Evolutionary conservation across 1,139 yeast genomes (phyloP), one percentile per base, ranked within the genome.

Genomic region (Kodamaea arcana): DNA sequence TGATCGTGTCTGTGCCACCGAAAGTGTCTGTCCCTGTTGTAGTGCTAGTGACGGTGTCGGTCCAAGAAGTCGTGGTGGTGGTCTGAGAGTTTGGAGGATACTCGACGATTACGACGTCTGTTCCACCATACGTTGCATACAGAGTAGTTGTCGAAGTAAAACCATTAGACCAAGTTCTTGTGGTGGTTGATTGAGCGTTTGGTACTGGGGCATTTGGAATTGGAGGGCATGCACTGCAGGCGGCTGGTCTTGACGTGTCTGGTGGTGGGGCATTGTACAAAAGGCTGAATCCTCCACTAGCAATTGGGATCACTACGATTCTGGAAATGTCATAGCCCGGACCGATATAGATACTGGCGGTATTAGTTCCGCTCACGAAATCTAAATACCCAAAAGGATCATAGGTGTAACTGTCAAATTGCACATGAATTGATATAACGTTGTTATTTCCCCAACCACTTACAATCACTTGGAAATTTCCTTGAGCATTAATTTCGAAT

Each of bases 81-180:
- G 37, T 33, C 0, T 34, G 20, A 39, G 13, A 6, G 22, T n/a
- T 29, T 20, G 35, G 29, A 5, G 56, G 55, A 5, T 42, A 40
- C 4, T 44, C 45, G 14, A 49, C 46, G 28, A 41, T 31, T 9
- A 54, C 46, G 10, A 34, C 45, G 15, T 45, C 45, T 1, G 52
- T 44, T 3, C 40, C 48, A 10, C 35, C 41, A 4, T 31, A 10
- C n/a, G 26, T 24, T 11, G 26, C 26, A 12, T 7, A 5, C 26
- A 8, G 8, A n/a, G 26, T 24, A n/a, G 14, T 11, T 12, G 26
- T 24, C 12, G 26, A 24, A 24, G 26, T 24, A 12, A 7, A 5
- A 12, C 7, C 7, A 8, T 12, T 12, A 7, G 26, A 8, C 26
- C 26, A 24, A 24, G 12, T n/a, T 10, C 12, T 8, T 8, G 26